Percentiles rank a stretch among this genome's conserved stretches.
Evolutionary conservation across 139 green algal species (phyloP).

Genomic region (Tetradesmus lagerheimii): DNA sequence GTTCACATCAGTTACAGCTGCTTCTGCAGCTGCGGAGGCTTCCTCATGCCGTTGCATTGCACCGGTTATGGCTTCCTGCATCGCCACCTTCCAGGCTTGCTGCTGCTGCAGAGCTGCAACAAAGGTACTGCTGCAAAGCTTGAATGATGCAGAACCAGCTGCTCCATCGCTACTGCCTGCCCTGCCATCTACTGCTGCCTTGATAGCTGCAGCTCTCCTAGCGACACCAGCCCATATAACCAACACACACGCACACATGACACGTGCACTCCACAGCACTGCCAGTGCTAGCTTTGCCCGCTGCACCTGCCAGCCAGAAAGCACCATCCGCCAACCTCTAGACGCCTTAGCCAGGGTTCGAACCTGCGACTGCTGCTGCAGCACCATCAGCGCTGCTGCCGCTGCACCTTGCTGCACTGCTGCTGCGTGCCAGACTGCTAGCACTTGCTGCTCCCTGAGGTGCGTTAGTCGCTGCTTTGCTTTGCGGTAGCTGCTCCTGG

Average conservation of each 20-base stretch:
- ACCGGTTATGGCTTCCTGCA: background rate
- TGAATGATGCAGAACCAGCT: background rate
- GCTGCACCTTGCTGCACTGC: background rate
- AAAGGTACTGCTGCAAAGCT: background rate
- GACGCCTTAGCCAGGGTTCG: background rate
- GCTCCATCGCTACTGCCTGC: background rate
- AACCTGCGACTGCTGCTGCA: constrained; percentile 17
- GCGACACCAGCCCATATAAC: background rate
- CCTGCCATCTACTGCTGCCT: background rate
- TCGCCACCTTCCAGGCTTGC: background rate
- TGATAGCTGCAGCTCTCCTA: background rate
- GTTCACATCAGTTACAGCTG: background rate
- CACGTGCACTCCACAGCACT: constrained; percentile 15
- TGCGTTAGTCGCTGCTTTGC: background rate
- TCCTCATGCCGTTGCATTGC: background rate
- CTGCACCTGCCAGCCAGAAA: background rate
- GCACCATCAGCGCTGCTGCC: background rate
- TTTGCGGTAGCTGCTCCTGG: background rate
- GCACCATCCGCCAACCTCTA: background rate
- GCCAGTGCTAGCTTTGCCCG: constrained; percentile 1
- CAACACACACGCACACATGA: background rate
- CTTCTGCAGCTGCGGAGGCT: background rate
- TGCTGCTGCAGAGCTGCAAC: background rate
- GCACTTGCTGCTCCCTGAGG: background rate
- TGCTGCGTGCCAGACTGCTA: constrained; percentile 9